Evolutionary conservation across 108 stramenopile species (phyloP), one percentile per base, ranked within the genome.

Genomic region (Cyclotella kingstonii): DNA sequence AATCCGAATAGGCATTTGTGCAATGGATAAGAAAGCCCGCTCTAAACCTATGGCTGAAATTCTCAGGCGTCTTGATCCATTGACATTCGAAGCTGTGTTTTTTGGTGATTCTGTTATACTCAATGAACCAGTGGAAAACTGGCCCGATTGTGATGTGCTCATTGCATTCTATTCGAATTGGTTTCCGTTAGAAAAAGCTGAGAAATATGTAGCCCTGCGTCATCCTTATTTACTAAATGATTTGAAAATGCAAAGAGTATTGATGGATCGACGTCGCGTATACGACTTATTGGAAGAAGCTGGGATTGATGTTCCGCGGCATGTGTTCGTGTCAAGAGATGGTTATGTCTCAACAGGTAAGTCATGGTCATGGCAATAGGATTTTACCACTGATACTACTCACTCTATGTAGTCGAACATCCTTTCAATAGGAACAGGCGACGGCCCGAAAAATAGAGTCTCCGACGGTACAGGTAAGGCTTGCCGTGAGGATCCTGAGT

Each of bases 31-130:
- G 60, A 95, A 94, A 60, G 91, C 95, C 0, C 55, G 89, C 21
- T 94, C 92, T 35, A 97, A 97, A 66, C 96, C 97, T 49, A 99
- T 99, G 98, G 84, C 78, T n/a, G 96, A 98, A 46, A 99, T 99
- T 51, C 76, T 98, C 0, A 72, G 68, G 23, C 77, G 97, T 26
- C 65, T 99, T n/a, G 90, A 93, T 53, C 73, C 78, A 17, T 60
- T 33, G 9, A 34, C 68, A 19, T 90, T 95, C 62, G 81, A 89
- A 39, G 80, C 95, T 17, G 84, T 95, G 15, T 87, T 95, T 34
- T 99, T 99, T 73, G 95, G 95, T 2, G 96, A 99, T 76, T 69
- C 87, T 33, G 27, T 81, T 43, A 96, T 99, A 21, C 63, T 95
- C 26, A 84, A 98, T 50, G 68, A 75, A 19, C 87, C 93, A 4